Evolutionary conservation across 2,329 filamentous ascomycete genomes (phyloP), one percentile per base, ranked within the genome.

Genomic region (Alternaria gaisen): DNA sequence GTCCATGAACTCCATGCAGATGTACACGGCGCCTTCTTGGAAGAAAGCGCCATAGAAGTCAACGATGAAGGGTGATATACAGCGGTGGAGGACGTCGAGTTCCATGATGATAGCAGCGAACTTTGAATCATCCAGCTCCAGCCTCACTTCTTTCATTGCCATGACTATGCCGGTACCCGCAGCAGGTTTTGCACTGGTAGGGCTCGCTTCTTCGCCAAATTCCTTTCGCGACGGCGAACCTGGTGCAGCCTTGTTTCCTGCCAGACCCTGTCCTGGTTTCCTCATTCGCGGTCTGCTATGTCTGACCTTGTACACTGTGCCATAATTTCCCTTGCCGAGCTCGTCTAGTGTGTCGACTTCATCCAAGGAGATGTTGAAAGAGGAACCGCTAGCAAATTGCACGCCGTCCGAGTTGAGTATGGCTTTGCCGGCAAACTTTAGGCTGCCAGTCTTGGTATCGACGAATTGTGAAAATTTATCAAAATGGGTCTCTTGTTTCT

Each of bases 1-100:
- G 76, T 99, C 94, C 95, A 99, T 99, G 80, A 93, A 97, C 80
- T 99, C 95, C 78, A 99, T 97, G 81, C 95, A 99, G 79, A 99
- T 98, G 80, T 99, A 99, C 2, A 99, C 95, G 0, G 95, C 95
- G 28, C 95, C 94, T 82, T 99, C 95, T 76, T 99, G 95, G 84
- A 97, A 99, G 78, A 99, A 99, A 5, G 95, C 95, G 1, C 95
- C 95, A 77, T 98, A 99, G 73, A 99, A 99, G 76, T 99, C 94
- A 78, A 99, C 95, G 69, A 99, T 98, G 79, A 94, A 97, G 0
- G 95, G 94, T 2, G 93, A 97, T 3, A 95, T 85, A 74, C 95
- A 99, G 70, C 95, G 91, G 80, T 99, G 95, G 3, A 99, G 84
- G 65, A 99, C 94, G 72, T 99, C 93, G 48, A 99, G 84, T 80